Evolutionary conservation across 164 flowering plant genomes (phyloP).

Genomic region (Sextonia rubra): DNA sequence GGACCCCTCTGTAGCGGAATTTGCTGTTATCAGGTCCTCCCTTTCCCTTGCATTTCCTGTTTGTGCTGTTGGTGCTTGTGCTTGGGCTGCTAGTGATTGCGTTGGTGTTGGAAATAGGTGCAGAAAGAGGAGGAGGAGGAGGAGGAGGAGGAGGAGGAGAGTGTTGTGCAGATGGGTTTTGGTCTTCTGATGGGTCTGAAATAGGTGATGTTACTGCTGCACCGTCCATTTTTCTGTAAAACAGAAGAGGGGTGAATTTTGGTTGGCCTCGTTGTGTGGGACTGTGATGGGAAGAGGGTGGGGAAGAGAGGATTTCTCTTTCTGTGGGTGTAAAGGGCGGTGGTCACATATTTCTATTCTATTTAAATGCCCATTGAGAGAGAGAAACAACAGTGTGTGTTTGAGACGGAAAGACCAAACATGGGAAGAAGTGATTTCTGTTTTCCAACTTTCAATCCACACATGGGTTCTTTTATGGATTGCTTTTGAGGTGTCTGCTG

Average conservation of each 20-base stretch:
- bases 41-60: conserved; percentile 54
- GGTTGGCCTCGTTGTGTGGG: conserved; percentile 6
- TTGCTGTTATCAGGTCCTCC: conserved; percentile 92
- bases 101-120: conserved; percentile 11
- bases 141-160: background rate
- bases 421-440: background rate
- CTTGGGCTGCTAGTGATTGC: conserved; percentile 9
- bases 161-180: background rate
- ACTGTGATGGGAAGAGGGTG: conserved; percentile 3
- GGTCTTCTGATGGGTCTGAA: conserved; percentile 1
- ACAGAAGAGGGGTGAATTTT: background rate
- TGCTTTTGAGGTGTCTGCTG: background rate
- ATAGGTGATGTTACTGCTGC: conserved; percentile 5
- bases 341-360: conserved; percentile 20
- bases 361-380: background rate
- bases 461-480: background rate
- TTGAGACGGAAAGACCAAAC: background rate
- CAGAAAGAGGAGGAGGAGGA: background rate
- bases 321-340: conserved; percentile 24
- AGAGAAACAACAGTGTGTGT: background rate
- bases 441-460: background rate
- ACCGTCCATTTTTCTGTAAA: conserved; percentile 10
- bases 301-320: background rate
- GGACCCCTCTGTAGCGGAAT: conserved; percentile 79
- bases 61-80: conserved; percentile 4